Base-by-base conservation (phyloP, 495 filamentous ascomycete species). In the Hypoxylon lenormandii region DNA sequence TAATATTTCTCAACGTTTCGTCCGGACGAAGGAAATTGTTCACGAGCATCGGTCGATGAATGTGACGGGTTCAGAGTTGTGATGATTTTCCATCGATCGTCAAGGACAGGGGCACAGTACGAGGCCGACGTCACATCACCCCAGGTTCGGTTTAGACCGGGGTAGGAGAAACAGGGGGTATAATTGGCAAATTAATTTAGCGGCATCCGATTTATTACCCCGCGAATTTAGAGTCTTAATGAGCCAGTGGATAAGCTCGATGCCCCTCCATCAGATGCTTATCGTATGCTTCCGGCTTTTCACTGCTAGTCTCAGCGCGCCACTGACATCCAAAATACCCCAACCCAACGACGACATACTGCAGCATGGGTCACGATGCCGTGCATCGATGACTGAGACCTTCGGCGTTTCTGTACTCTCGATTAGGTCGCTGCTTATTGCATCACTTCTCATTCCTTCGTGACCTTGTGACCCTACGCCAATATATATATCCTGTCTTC, bases 341-440 rank as follows among this genome's bases (percentile, higher is more conserved):
- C 30, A 45, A 22, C 26, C 56, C 15, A 22, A 56, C 68, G 62
- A 71, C 68, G 68, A 66, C 62, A 71, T 63, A 42, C 4, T 62
- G 62, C 68, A 71, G 68, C 10, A 42, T 13, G 40, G 37, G 46
- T 47, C 38, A 21, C 26, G 16, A 58, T 21, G 22, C 30, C 47
- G 15, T 46, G 28, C 22, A 52, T 47, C 38, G 22, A 43, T 28
- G 52, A 49, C 64, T 49, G 40, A 60, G 43, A 60, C 47, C 42
- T 22, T 49, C 38, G 45, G 23, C 36, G 12, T 15, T 66, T 5
- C 38, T 26, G 26, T 62, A 15, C 11, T 57, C 11, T 54, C 21
- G 10, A 33, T 33, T 33, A 33, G 10, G 30, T 36, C 18, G 15
- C 12, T 64, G 10, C 5, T 15, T n/a, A 51, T 54, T 55, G 16